These are phyloP conservation scores for Cucumis cinereus DNA, from an alignment of 306 rosid species.

Conservation along the genomic window DNA sequence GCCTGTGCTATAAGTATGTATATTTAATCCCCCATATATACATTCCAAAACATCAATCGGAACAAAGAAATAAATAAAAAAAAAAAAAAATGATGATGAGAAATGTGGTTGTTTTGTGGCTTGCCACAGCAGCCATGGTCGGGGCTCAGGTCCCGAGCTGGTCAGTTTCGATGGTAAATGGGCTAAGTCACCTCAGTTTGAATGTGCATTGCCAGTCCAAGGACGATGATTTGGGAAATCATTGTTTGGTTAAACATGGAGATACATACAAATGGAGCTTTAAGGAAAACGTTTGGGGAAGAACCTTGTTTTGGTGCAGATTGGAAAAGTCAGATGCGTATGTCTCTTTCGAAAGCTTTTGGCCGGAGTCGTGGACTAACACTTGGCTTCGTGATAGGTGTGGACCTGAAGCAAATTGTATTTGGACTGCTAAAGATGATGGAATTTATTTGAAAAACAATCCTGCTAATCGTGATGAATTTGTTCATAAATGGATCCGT, in stretches of 20 bases:
- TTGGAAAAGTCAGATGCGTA: background rate
- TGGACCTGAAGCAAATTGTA: background rate
- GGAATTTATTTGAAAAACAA: constrained; percentile 7
- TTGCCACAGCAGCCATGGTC: background rate
- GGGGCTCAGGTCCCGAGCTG: background rate
- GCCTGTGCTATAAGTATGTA: no score
- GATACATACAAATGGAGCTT: background rate
- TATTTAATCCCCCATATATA: no score
- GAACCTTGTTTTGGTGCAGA: constrained; percentile 7
- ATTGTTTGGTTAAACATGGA: background rate
- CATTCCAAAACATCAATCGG: background rate
- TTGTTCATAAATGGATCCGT: background rate
- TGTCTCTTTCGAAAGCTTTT: background rate
- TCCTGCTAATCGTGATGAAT: background rate
- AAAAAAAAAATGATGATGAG: background rate
- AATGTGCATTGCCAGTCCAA: constrained; percentile 1
- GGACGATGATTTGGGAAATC: constrained; percentile 6
- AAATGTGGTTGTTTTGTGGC: background rate
- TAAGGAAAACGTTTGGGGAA: background rate
- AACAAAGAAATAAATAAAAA: background rate
- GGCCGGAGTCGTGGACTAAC: background rate
- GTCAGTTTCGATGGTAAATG: background rate
- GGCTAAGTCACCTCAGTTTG: background rate
- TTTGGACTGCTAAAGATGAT: constrained; percentile 12
- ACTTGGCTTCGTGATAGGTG: background rate